These are phyloP conservation scores for Skeletonema grethae DNA, from an alignment of 108 stramenopile species.

Conservation along the genomic window DNA sequence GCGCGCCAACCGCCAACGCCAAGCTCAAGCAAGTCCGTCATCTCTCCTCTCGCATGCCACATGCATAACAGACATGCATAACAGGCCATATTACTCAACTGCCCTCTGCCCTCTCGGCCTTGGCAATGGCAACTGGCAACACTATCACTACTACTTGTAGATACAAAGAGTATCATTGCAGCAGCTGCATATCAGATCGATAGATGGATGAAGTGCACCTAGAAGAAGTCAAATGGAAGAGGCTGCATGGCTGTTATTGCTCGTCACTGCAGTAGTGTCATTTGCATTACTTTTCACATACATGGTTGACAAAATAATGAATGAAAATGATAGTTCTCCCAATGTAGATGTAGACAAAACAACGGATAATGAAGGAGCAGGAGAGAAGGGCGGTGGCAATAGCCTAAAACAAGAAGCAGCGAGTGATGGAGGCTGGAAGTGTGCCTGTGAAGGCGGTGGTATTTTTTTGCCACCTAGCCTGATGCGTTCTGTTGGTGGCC, in stretches of 20 bases:
- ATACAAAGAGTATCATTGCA: too few species aligned
- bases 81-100: too few species aligned
- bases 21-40: too few species aligned
- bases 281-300: not conserved
- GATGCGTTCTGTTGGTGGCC: constrained; percentile 32
- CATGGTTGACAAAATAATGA: too few species aligned
- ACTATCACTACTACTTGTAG: too few species aligned
- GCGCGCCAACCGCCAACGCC: too few species aligned
- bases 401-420: not conserved
- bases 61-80: too few species aligned
- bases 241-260: not conserved
- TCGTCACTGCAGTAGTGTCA: not conserved
- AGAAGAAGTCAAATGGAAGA: not conserved
- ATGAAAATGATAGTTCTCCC: not conserved
- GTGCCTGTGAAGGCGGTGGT: constrained; percentile 46
- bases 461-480: constrained; percentile 43
- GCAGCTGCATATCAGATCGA: too few species aligned
- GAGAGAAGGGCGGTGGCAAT: not conserved
- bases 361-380: not conserved
- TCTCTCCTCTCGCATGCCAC: too few species aligned
- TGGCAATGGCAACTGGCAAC: too few species aligned
- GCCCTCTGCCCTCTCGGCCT: too few species aligned
- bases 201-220: too few species aligned
- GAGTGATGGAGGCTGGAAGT: constrained; percentile 26
- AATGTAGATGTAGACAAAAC: not conserved